Conservation (phyloP, 2,329 filamentous ascomycete genomes). For the Exophiala aquamarina region DNA sequence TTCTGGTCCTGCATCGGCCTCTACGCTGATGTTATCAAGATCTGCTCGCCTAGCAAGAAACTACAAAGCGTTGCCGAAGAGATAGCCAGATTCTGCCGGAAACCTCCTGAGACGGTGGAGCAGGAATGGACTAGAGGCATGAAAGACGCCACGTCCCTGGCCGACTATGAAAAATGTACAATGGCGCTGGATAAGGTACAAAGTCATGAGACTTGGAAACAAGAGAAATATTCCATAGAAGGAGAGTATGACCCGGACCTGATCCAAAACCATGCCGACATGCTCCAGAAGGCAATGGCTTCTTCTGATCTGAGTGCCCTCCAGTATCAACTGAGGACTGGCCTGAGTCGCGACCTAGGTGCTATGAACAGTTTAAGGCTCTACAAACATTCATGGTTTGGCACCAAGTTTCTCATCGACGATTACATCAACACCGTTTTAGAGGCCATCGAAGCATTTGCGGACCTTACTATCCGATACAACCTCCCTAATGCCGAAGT, state of each 20-base stretch:
- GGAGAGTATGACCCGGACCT: constrained; percentile 70
- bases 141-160: constrained; percentile 63
- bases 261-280: constrained; percentile 66
- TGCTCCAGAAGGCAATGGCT: constrained; percentile 72
- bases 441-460: constrained; percentile 69
- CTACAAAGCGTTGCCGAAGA: constrained; percentile 19
- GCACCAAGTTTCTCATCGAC: constrained; percentile 85
- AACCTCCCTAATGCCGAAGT: constrained; percentile 17
- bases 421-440: constrained; percentile 79
- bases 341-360: constrained; percentile 76
- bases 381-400: constrained; percentile 80
- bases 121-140: constrained; percentile 14
- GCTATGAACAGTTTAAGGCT: constrained; percentile 81
- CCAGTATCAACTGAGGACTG: constrained; percentile 77
- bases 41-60: constrained; percentile 21
- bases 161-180: constrained; percentile 75
- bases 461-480: constrained; percentile 56
- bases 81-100: constrained; percentile 21
- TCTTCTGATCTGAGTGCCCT: constrained; percentile 73
- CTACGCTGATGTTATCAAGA: constrained; percentile 22
- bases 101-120: constrained; percentile 14
- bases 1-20: constrained; percentile 23
- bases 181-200: constrained; percentile 76
- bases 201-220: constrained; percentile 79
- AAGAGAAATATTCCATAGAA: constrained; percentile 54